Conservation (phyloP, 768 basidiomycete genomes). For the Auriscalpium orientale region DNA sequence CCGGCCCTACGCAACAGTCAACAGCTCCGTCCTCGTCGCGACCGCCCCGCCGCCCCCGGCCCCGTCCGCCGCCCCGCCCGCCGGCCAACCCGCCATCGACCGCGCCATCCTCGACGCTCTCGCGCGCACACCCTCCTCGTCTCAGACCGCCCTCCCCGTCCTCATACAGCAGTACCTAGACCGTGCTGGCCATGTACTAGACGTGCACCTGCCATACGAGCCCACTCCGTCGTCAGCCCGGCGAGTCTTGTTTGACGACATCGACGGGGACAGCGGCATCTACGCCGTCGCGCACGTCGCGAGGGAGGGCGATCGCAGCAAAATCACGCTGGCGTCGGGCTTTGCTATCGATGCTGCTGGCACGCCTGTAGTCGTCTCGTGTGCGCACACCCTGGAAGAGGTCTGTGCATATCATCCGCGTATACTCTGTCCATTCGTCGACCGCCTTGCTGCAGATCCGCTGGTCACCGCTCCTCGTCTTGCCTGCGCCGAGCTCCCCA, state of each 20-base stretch:
- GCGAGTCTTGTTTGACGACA: conserved; percentile 17
- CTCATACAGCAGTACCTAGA: conserved; percentile 39
- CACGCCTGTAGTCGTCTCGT: conserved; percentile 40
- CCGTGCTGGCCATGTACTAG: conserved; percentile 35
- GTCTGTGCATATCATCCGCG: conserved; percentile 21
- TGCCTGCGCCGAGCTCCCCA: conserved; percentile 5
- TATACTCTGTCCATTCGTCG: neutral
- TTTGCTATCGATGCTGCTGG: conserved; percentile 39
- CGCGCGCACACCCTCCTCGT: neutral
- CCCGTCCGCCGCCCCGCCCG: neutral
- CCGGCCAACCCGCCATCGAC: neutral
- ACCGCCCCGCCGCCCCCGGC: neutral
- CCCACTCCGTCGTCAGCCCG: conserved; percentile 33
- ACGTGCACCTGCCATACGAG: conserved; percentile 40
- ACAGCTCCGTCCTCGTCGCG: neutral
- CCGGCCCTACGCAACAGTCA: neutral
- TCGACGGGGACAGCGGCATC: conserved; percentile 21
- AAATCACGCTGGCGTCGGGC: conserved; percentile 47
- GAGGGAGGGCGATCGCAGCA: conserved; percentile 29
- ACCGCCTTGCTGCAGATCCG: conserved; percentile 24
- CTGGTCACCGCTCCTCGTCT: conserved; percentile 24
- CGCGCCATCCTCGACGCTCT: conserved; percentile 6
- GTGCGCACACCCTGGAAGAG: conserved; percentile 60
- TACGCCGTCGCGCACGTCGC: conserved; percentile 48
- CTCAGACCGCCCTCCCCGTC: conserved; percentile 14